These are phyloP conservation scores for Sporothrix pallida DNA, from an alignment of 2,329 filamentous ascomycete species.

Conservation along the genomic window DNA sequence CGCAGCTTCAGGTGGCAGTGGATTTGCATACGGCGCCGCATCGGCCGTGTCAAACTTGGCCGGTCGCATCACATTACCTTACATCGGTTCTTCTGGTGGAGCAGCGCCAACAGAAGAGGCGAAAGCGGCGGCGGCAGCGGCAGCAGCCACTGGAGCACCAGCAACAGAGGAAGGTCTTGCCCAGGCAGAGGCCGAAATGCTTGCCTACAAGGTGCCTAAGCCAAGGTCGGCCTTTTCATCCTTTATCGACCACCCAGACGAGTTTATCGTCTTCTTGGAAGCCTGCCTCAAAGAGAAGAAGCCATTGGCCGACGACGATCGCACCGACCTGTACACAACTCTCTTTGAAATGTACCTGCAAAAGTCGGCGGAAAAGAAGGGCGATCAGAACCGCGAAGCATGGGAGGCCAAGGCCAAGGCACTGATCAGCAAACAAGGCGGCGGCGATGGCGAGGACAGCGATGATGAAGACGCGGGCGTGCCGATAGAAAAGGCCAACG, in stretches of 20 bases:
- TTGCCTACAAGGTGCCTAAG: conserved; percentile 77
- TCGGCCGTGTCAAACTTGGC: conserved; percentile 86
- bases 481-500: conserved; percentile 92
- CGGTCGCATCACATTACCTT: conserved; percentile 81
- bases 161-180: conserved; percentile 38
- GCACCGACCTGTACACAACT: conserved; percentile 88
- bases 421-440: conserved; percentile 62
- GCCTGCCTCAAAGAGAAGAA: conserved; percentile 74
- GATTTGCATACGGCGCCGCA: conserved; percentile 64
- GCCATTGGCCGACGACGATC: conserved; percentile 73
- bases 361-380: conserved; percentile 78
- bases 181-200: conserved; percentile 44
- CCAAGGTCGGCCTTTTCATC: conserved; percentile 92
- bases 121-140: neutral
- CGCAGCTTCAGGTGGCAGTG: conserved; percentile 46
- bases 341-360: conserved; percentile 98
- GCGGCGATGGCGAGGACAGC: conserved; percentile 51
- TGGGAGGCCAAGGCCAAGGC: conserved; percentile 93
- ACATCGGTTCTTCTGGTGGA: conserved; percentile 70
- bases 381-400: conserved; percentile 67
- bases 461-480: conserved; percentile 69
- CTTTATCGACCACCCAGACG: conserved; percentile 90
- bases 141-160: neutral
- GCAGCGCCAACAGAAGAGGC: conserved; percentile 14
- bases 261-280: conserved; percentile 93